Conservation (phyloP, 345 rosid genomes). For the Aurinia saxatilis region DNA sequence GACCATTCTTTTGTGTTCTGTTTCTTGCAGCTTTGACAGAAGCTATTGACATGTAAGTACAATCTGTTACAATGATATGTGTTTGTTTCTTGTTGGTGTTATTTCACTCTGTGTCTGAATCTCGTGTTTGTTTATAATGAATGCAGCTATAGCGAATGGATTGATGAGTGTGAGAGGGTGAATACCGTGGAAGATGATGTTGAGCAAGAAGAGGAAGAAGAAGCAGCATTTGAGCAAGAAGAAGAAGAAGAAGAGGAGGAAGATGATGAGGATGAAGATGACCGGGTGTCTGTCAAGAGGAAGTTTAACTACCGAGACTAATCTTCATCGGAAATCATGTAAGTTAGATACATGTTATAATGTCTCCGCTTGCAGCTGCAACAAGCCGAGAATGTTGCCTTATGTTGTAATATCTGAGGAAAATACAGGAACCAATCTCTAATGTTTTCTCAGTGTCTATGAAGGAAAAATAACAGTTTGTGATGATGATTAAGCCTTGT, state of each 20-base stretch:
- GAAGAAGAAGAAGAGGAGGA: constrained; percentile 31
- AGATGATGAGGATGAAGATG: constrained; percentile 33
- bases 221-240: constrained; percentile 6
- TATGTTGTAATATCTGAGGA: constrained; percentile 15
- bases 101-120: neutral
- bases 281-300: constrained; percentile 24
- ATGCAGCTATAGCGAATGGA: constrained; percentile 95
- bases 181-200: constrained; percentile 58
- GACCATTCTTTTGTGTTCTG: constrained; percentile 3
- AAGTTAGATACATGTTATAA: neutral
- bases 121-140: neutral
- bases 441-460: neutral
- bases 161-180: constrained; percentile 89
- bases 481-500: neutral
- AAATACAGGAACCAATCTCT: neutral
- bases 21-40: constrained; percentile 73
- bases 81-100: neutral
- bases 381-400: neutral
- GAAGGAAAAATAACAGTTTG: neutral
- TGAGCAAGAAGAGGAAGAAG: constrained; percentile 37
- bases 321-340: neutral
- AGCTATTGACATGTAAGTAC: constrained; percentile 87
- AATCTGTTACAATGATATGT: too few relatives aligned
- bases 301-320: constrained; percentile 22
- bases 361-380: too few relatives aligned